phyloP scores from a whole-genome alignment of 192 early-diverging fungal species.

The Backusella liffmaniae region DNA sequence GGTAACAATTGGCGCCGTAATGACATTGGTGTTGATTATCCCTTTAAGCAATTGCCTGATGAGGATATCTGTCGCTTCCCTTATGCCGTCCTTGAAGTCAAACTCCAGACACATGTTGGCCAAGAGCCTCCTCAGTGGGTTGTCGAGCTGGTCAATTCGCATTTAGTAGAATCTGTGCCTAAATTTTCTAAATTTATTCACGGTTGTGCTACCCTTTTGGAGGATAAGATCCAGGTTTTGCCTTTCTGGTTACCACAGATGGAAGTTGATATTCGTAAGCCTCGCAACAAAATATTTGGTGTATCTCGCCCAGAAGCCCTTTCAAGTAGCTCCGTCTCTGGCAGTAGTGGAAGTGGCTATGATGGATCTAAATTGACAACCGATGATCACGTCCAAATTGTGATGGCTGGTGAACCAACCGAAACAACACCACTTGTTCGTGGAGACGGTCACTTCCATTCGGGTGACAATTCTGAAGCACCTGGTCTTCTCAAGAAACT shows the following conservation, averaged over 20 bases:
- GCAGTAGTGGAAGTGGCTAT: conserved; percentile 38
- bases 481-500: conserved; percentile 23
- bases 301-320: conserved; percentile 44
- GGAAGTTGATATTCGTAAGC: conserved; percentile 91
- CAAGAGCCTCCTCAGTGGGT: conserved; percentile 94
- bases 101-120: conserved; percentile 92
- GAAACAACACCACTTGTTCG: conserved; percentile 33
- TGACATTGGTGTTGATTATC: conserved; percentile 89
- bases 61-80: conserved; percentile 90
- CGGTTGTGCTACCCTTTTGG: conserved; percentile 85
- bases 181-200: conserved; percentile 99
- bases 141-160: conserved; percentile 82
- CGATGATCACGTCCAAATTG: conserved; percentile 38
- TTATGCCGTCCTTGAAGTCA: conserved; percentile 97
- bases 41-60: conserved; percentile 86
- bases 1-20: conserved; percentile 94
- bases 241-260: conserved; percentile 97
- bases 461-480: neutral
- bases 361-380: conserved; percentile 36
- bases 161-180: conserved; percentile 91
- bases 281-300: conserved; percentile 53
- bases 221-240: conserved; percentile 75
- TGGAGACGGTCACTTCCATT: neutral
- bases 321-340: conserved; percentile 19
- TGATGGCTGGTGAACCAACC: conserved; percentile 5